These are phyloP conservation scores for Debaryomyces robertsiae DNA, from an alignment of 1,139 yeast genomes.

Conservation along the genomic window DNA sequence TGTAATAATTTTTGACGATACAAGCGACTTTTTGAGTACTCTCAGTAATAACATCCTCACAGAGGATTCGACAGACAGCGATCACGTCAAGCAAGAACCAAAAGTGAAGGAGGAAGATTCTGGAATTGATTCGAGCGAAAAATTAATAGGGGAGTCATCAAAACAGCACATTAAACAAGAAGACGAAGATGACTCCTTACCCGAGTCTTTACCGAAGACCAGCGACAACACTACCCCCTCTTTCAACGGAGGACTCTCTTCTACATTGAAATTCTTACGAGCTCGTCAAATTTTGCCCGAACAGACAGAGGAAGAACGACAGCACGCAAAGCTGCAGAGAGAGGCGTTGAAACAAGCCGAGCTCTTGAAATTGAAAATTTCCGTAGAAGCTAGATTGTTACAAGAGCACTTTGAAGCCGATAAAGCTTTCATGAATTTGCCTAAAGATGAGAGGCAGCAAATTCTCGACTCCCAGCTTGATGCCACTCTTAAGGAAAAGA, in stretches of 20 bases:
- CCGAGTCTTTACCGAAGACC: not conserved
- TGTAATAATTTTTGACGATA: slow-evolving; percentile 57
- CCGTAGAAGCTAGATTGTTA: slow-evolving; percentile 42
- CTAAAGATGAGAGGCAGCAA: slow-evolving; percentile 32
- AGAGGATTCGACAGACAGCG: not conserved
- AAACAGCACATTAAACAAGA: slow-evolving; percentile 11
- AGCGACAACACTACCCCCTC: slow-evolving; percentile 20
- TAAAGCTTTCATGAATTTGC: slow-evolving; percentile 30
- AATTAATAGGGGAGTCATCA: slow-evolving; percentile 8
- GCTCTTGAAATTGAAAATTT: slow-evolving; percentile 33
- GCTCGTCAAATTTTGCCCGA: slow-evolving; percentile 40
- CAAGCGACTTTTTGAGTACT: slow-evolving; percentile 55
- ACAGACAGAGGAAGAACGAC: slow-evolving; percentile 18
- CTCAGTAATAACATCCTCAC: slow-evolving; percentile 21
- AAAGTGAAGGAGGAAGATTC: not conserved
- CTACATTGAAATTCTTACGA: slow-evolving; percentile 56
- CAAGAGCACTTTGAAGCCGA: slow-evolving; percentile 43
- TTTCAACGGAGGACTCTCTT: slow-evolving; percentile 56
- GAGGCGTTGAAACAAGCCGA: slow-evolving; percentile 37
- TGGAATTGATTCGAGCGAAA: slow-evolving; percentile 2
- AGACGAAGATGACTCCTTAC: slow-evolving; percentile 13
- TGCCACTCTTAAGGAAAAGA: slow-evolving; percentile 30
- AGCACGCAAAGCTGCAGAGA: slow-evolving; percentile 25
- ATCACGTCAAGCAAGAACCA: slow-evolving; percentile 7
- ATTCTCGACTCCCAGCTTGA: slow-evolving; percentile 34